Evolutionary conservation across 495 filamentous ascomycete species (phyloP).

Genomic region (Talaromyces stipitatus): DNA sequence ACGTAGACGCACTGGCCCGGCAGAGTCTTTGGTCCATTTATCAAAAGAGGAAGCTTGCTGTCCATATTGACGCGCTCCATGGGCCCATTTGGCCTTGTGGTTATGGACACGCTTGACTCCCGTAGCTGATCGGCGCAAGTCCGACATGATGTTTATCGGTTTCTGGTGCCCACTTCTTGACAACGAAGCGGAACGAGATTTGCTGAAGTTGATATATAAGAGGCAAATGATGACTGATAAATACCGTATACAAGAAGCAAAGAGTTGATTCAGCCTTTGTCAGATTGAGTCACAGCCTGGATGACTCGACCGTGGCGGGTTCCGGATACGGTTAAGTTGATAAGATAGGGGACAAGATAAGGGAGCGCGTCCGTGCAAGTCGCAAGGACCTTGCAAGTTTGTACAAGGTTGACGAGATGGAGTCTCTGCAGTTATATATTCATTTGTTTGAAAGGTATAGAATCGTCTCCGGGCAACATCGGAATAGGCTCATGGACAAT

Average conservation of each 20-base stretch:
- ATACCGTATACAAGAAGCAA: not conserved
- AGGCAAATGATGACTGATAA: not conserved
- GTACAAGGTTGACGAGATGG: not conserved
- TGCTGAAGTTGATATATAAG: not conserved
- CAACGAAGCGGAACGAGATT: not conserved
- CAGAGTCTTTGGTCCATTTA: not conserved
- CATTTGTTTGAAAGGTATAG: not conserved
- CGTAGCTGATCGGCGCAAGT: slow-evolving; percentile 19
- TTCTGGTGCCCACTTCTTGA: not conserved
- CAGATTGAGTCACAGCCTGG: not conserved
- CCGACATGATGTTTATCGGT: slow-evolving; percentile 5
- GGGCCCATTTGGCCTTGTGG: slow-evolving; percentile 48
- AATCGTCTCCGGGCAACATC: not conserved
- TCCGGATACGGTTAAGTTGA: not conserved
- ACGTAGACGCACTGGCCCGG: slow-evolving; percentile 8
- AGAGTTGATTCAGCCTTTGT: not conserved
- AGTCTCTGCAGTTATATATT: not conserved
- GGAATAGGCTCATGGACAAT: not conserved
- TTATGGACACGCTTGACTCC: slow-evolving; percentile 38
- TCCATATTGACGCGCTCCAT: slow-evolving; percentile 24
- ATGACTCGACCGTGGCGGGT: not conserved
- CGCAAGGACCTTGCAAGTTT: not conserved
- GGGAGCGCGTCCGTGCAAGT: not conserved
- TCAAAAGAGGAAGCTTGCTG: not conserved
- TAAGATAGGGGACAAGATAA: not conserved